These are phyloP conservation scores for Porphyrellus cyaneotinctus DNA, from an alignment of 768 basidiomycete species.

Conservation along the genomic window DNA sequence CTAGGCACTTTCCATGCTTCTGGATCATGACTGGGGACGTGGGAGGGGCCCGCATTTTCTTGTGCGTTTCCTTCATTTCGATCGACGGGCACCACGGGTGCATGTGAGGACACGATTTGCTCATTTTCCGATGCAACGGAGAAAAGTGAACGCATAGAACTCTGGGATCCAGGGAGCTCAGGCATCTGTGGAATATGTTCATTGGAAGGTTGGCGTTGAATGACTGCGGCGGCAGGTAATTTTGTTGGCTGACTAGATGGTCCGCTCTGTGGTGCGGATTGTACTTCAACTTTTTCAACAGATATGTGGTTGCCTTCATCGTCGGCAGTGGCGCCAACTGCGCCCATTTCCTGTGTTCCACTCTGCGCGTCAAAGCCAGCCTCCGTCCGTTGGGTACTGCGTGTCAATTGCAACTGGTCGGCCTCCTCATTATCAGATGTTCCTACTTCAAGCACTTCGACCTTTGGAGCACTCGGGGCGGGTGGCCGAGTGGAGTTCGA, in stretches of 20 bases:
- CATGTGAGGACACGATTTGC: not conserved
- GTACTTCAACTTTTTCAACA: slow-evolving; percentile 4
- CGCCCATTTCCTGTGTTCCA: not conserved
- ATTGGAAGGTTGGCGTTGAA: not conserved
- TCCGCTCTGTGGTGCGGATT: not conserved
- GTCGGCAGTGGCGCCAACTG: not conserved
- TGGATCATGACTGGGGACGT: slow-evolving; percentile 21
- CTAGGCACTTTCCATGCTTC: slow-evolving; percentile 32
- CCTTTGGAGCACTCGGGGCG: slow-evolving; percentile 5
- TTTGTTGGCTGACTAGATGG: not conserved
- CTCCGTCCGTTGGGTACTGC: not conserved
- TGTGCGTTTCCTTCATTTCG: not conserved
- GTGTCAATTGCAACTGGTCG: slow-evolving; percentile 6
- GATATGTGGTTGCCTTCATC: slow-evolving; percentile 2
- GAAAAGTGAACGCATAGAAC: slow-evolving; percentile 27
- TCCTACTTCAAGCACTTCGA: slow-evolving; percentile 10
- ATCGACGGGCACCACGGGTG: not conserved
- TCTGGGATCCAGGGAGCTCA: not conserved
- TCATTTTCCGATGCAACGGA: slow-evolving; percentile 12
- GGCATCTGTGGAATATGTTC: not conserved
- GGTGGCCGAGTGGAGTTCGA: not conserved
- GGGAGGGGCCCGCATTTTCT: not conserved
- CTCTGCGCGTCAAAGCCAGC: not conserved
- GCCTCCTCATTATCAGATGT: slow-evolving; percentile 10
- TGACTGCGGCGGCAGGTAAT: not conserved